Evolutionary conservation across 1,139 yeast species (phyloP).

Genomic region (Saccharomyces pastorianus): DNA sequence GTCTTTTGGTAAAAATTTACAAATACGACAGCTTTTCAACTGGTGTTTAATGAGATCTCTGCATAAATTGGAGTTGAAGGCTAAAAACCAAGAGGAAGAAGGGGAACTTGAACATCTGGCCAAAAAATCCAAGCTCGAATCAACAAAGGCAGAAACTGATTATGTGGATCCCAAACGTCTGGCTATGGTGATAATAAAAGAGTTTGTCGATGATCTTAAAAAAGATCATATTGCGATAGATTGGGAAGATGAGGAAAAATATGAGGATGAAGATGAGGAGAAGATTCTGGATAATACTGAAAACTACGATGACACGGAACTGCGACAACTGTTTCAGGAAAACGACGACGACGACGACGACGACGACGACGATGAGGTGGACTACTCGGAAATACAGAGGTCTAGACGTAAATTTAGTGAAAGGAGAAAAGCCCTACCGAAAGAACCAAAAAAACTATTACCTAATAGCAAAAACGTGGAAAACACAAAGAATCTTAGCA

Average conservation of each 20-base stretch:
- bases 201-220: slow-evolving; percentile 26
- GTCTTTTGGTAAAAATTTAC: slow-evolving; percentile 23
- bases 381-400: slow-evolving; percentile 1
- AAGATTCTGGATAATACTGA: slow-evolving; percentile 8
- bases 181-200: slow-evolving; percentile 23
- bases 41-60: slow-evolving; percentile 28
- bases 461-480: slow-evolving; percentile 30
- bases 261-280: slow-evolving; percentile 8
- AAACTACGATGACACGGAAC: slow-evolving; percentile 11
- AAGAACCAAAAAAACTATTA: slow-evolving; percentile 6
- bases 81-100: not conserved
- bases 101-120: slow-evolving; percentile 1
- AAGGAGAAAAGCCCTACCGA: not conserved
- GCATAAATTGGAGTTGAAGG: slow-evolving; percentile 14
- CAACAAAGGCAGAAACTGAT: slow-evolving; percentile 3
- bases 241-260: slow-evolving; percentile 25
- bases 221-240: slow-evolving; percentile 23
- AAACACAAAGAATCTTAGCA: slow-evolving; percentile 23
- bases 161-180: slow-evolving; percentile 20
- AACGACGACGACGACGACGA: slow-evolving; percentile 8
- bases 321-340: slow-evolving; percentile 3
- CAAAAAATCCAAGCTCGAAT: slow-evolving; percentile 1
- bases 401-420: slow-evolving; percentile 2
- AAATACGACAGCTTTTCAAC: slow-evolving; percentile 26
- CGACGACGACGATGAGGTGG: slow-evolving; percentile 9